A percentile compares a stretch with the other conserved stretches of the same genome.
These are phyloP conservation scores for Clarkia xantiana DNA, from an alignment of 345 rosid genomes.

Conservation along the genomic window DNA sequence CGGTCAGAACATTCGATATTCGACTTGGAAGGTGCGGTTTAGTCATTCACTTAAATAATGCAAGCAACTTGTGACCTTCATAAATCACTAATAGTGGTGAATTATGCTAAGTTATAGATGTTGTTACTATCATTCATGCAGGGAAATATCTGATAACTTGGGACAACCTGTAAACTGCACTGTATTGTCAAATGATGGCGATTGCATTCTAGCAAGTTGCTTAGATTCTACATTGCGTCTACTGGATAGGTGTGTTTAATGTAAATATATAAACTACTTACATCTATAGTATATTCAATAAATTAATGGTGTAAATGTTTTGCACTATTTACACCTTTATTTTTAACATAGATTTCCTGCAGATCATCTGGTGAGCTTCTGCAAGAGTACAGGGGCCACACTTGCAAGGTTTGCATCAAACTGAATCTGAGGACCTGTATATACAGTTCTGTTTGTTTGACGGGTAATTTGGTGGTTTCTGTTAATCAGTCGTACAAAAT, in stretches of 20 bases:
- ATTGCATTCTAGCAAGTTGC: slow-evolving; percentile 81
- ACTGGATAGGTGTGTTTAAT: slow-evolving; percentile 69
- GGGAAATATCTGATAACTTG: slow-evolving; percentile 76
- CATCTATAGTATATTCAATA: too few relatives aligned
- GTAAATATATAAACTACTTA: neutral
- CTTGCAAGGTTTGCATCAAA: slow-evolving; percentile 60
- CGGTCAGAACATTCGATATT: slow-evolving; percentile 91
- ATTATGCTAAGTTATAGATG: neutral
- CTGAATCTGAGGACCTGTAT: neutral
- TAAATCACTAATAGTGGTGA: too few relatives aligned
- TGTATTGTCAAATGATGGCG: slow-evolving; percentile 78
- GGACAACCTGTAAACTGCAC: slow-evolving; percentile 96
- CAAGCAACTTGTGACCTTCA: too few relatives aligned
- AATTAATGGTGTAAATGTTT: too few relatives aligned
- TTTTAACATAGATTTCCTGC: slow-evolving; percentile 3
- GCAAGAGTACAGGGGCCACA: slow-evolving; percentile 89
- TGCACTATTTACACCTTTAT: too few relatives aligned
- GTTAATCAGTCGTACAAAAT: slow-evolving; percentile 63
- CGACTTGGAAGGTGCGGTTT: slow-evolving; percentile 68
- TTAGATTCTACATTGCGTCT: slow-evolving; percentile 80
- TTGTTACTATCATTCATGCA: slow-evolving; percentile 7
- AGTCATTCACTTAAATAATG: too few relatives aligned
- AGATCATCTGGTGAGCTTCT: slow-evolving; percentile 74
- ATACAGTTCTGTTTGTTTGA: too few relatives aligned
- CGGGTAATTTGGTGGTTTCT: neutral